Conservation (phyloP, 495 filamentous ascomycete genomes). For the Xylaria acuta region DNA sequence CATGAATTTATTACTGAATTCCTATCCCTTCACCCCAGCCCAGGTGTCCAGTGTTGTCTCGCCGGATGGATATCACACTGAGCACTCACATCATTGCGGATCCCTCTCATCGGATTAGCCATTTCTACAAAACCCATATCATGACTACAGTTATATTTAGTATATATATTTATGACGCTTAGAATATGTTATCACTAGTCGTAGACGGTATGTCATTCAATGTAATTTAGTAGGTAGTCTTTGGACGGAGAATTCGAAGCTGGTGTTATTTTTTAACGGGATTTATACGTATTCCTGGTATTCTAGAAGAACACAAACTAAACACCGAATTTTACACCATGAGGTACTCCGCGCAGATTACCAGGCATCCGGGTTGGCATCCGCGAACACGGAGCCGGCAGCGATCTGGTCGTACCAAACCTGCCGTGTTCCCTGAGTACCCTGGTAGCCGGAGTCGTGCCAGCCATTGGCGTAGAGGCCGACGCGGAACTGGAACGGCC, state of each 20-base stretch:
- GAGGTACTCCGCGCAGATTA: neutral
- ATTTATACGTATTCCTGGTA: neutral
- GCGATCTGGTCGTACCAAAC: constrained; percentile 63
- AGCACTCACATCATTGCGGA: neutral
- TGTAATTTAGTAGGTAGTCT: neutral
- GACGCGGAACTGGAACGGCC: constrained; percentile 58
- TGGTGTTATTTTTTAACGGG: neutral
- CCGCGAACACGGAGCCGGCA: constrained; percentile 53
- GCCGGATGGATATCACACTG: neutral
- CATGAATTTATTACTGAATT: neutral
- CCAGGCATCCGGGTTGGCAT: constrained; percentile 48
- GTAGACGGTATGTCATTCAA: neutral
- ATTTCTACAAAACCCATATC: neutral
- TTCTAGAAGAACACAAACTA: neutral
- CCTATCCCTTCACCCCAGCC: neutral
- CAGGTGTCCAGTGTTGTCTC: neutral
- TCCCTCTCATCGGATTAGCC: neutral
- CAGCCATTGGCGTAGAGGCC: constrained; percentile 64
- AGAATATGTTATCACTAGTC: neutral
- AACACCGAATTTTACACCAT: neutral
- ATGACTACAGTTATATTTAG: neutral
- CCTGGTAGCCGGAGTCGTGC: constrained; percentile 56
- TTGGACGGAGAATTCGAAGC: neutral
- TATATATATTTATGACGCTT: too few relatives aligned
- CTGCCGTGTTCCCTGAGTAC: constrained; percentile 55